Evolutionary conservation across 1,139 yeast species (phyloP), one percentile per base, ranked within the genome.

Genomic region (Magnusiomyces starmeri): DNA sequence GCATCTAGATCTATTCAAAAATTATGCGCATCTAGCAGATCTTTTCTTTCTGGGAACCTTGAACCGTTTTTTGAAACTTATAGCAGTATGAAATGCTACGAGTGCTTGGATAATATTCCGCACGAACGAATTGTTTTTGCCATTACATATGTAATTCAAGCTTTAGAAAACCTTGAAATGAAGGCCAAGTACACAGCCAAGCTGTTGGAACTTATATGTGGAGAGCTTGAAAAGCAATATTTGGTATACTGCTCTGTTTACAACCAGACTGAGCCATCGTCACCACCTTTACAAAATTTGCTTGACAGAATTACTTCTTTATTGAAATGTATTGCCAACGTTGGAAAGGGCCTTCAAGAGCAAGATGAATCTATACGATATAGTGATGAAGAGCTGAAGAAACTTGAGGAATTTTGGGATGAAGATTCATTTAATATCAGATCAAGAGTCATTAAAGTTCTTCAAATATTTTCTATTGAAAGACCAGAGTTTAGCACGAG

Each of bases 301-400:
- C 47, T 56, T 22, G 55, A 52, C 20, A 32, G 51, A 24, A 46
- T 56, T 10, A 55, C 73, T 3, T 81, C 88, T 35, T 66, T 86
- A 46, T 68, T 85, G 29, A 70, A 77, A 9, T 85, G 89, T 62
- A 66, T 87, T 0, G 74, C 75, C 21, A 86, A 83, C 53, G 69
- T 86, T 14, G 92, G 89, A 0, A 82, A 80, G 54, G 88, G 90
- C 0, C 68, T 84, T 58, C 68, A 65, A 46, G 55, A 62, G 27
- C 64, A 68, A 1, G 66, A 65, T 57, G 70, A 63, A 49, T 57
- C 43, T 56, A 59, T 55, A 63, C 74, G 72, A 8, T 46, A 6
- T 32, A 14, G 12, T 32, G 37, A 32, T 14, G 52, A 3, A 27
- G 54, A 6, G 51, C 46, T 20, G 57, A 52, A 21, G 52, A 51